Evolutionary conservation across 1,284 basidiomycete genomes (phyloP).

Genomic region (Chondrostereum purpureum): DNA sequence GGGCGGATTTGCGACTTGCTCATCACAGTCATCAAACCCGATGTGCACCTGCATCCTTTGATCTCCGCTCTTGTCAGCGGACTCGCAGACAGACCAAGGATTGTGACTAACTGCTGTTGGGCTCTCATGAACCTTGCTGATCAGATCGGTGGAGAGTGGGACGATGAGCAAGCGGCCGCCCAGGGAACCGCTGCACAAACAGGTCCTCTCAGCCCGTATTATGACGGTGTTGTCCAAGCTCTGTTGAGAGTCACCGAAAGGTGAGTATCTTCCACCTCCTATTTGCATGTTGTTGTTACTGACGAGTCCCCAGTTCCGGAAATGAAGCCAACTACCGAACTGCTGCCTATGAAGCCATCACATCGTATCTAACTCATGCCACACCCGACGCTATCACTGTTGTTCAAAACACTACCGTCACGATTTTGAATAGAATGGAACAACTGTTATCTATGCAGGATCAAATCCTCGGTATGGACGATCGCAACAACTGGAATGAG

Average conservation of each 20-base stretch:
- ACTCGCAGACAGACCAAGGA: slow-evolving; percentile 78
- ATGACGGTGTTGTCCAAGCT: slow-evolving; percentile 80
- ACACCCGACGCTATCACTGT: slow-evolving; percentile 77
- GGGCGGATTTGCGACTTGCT: slow-evolving; percentile 93
- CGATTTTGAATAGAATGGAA: slow-evolving; percentile 86
- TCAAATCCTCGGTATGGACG: slow-evolving; percentile 93
- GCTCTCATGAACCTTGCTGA: slow-evolving; percentile 93
- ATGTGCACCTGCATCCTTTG: slow-evolving; percentile 82
- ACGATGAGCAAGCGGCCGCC: slow-evolving; percentile 41
- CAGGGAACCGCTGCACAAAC: slow-evolving; percentile 39
- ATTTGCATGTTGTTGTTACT: too few species aligned
- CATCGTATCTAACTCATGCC: slow-evolving; percentile 79
- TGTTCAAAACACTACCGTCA: slow-evolving; percentile 78
- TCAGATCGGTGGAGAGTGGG: slow-evolving; percentile 63
- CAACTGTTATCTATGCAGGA: slow-evolving; percentile 80
- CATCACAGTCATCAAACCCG: slow-evolving; percentile 82
- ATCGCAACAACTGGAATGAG: slow-evolving; percentile 99
- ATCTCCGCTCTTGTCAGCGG: slow-evolving; percentile 82
- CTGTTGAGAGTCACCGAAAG: slow-evolving; percentile 82
- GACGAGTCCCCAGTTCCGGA: slow-evolving; percentile 59
- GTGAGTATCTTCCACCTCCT: slow-evolving; percentile 35
- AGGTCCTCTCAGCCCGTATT: slow-evolving; percentile 81
- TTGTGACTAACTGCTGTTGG: slow-evolving; percentile 95
- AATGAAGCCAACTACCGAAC: slow-evolving; percentile 95
- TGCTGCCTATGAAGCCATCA: slow-evolving; percentile 94